Conservation (phyloP, 2,329 filamentous ascomycete species). For the Mollisia scopiformis region DNA sequence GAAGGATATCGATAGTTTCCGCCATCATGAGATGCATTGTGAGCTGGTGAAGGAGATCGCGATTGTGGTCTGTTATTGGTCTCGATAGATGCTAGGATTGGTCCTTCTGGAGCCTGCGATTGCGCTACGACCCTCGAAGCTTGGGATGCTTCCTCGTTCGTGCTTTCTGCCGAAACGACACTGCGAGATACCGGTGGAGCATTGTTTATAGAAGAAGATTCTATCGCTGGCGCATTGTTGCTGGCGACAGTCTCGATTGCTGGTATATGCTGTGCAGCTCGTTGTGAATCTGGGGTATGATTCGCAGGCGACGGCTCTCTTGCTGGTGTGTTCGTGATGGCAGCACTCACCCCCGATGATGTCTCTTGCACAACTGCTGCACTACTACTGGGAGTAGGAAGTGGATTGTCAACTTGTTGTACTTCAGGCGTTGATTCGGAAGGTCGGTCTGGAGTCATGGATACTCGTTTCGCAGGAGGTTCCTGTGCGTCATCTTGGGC, state of each 20-base stretch:
- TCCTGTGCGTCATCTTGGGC: not conserved
- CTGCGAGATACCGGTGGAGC: not conserved
- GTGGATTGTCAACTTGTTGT: not conserved
- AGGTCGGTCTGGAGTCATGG: not conserved
- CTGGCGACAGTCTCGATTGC: not conserved
- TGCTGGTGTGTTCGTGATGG: too few species aligned
- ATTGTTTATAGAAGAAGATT: not conserved
- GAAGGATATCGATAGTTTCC: slow-evolving; percentile 19
- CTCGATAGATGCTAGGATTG: slow-evolving; percentile 2
- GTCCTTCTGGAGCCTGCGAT: not conserved
- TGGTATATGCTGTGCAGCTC: not conserved
- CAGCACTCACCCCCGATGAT: too few species aligned
- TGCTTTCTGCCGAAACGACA: not conserved
- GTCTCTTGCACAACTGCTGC: too few species aligned
- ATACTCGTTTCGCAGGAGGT: not conserved
- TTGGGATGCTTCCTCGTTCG: not conserved
- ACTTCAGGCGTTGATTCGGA: not conserved
- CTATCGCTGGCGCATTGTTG: not conserved
- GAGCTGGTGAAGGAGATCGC: not conserved
- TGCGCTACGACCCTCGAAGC: not conserved
- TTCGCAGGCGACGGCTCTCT: too few species aligned
- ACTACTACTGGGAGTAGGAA: too few species aligned
- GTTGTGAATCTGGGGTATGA: too few species aligned
- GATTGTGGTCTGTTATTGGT: not conserved
- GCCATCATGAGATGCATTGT: not conserved